phyloP scores from a whole-genome alignment of 805 yeast species.

The Cyberlindnera galapagoensis region DNA sequence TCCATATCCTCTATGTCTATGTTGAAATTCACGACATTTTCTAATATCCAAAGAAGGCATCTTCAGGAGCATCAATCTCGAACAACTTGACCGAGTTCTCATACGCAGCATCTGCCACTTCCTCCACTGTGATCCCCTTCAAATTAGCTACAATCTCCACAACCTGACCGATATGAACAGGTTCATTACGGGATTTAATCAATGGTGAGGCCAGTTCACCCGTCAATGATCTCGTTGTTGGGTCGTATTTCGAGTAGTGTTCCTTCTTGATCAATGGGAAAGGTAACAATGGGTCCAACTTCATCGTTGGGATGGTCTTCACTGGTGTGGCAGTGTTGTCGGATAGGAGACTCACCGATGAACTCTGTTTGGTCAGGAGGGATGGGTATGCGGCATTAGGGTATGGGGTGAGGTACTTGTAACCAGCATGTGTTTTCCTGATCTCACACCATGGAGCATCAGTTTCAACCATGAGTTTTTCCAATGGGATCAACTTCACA shows the following conservation, averaged over 20 bases:
- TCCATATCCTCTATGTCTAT: no score
- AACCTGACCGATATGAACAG: constrained; percentile 76
- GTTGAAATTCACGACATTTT: no score
- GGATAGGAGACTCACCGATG: constrained; percentile 8
- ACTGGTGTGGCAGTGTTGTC: constrained; percentile 8
- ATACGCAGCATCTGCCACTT: constrained; percentile 45
- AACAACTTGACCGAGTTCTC: constrained; percentile 44
- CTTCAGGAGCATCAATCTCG: constrained; percentile 22
- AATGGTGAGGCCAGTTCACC: constrained; percentile 33
- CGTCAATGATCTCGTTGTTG: constrained; percentile 21
- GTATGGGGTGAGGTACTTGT: constrained; percentile 44
- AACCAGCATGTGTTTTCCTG: constrained; percentile 73
- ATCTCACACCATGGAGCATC: constrained; percentile 99
- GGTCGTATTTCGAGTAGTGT: constrained; percentile 33
- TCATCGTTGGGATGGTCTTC: constrained; percentile 11
- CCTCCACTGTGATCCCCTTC: constrained; percentile 34
- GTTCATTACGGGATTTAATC: constrained; percentile 87
- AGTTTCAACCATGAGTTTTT: constrained; percentile 75
- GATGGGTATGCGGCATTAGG: constrained; percentile 54
- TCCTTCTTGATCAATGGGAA: constrained; percentile 64
- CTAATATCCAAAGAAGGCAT: constrained; percentile 13
- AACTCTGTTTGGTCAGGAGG: constrained; percentile 17
- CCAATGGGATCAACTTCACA: constrained; percentile 60
- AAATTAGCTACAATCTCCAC: constrained; percentile 61
- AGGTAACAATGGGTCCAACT: constrained; percentile 48